Percentiles rank a stretch among this genome's conserved stretches.
These are phyloP conservation scores for Cyberlindnera euphorbiae DNA, from an alignment of 805 yeast species.

Conservation along the genomic window DNA sequence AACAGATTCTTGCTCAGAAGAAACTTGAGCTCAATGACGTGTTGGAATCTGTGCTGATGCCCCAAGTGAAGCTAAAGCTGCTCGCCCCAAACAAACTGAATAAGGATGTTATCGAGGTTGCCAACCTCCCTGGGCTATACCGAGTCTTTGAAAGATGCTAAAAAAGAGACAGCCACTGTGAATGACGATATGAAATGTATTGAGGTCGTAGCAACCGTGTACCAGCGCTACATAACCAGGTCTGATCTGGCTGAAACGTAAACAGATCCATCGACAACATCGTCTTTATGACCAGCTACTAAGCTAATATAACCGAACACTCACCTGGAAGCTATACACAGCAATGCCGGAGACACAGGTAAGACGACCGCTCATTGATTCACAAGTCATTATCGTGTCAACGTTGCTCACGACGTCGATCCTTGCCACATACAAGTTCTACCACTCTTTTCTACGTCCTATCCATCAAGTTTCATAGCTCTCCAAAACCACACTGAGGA, in stretches of 20 bases:
- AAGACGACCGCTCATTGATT: conserved; percentile 15
- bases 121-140: conserved; percentile 87
- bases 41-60: conserved; percentile 61
- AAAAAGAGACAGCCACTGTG: too few relatives aligned
- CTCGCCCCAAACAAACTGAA: conserved; percentile 54
- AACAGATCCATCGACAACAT: too few relatives aligned
- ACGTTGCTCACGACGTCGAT: conserved; percentile 33
- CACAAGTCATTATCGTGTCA: conserved; percentile 27
- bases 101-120: conserved; percentile 70
- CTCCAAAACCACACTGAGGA: conserved; percentile 42
- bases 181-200: not conserved
- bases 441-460: conserved; percentile 46
- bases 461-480: conserved; percentile 45
- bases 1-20: conserved; percentile 23
- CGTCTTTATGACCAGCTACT: too few relatives aligned
- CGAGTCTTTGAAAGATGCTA: conserved; percentile 89
- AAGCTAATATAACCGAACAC: too few relatives aligned
- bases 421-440: conserved; percentile 40
- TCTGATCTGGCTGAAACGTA: too few relatives aligned
- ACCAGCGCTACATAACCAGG: too few relatives aligned
- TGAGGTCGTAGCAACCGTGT: too few relatives aligned
- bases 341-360: not conserved
- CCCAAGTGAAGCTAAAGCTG: conserved; percentile 55
- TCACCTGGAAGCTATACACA: too few relatives aligned
- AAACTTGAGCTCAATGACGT: conserved; percentile 29